phyloP scores from a whole-genome alignment of 1,284 basidiomycete species.

The Kalmanozyma brasiliensis region DNA sequence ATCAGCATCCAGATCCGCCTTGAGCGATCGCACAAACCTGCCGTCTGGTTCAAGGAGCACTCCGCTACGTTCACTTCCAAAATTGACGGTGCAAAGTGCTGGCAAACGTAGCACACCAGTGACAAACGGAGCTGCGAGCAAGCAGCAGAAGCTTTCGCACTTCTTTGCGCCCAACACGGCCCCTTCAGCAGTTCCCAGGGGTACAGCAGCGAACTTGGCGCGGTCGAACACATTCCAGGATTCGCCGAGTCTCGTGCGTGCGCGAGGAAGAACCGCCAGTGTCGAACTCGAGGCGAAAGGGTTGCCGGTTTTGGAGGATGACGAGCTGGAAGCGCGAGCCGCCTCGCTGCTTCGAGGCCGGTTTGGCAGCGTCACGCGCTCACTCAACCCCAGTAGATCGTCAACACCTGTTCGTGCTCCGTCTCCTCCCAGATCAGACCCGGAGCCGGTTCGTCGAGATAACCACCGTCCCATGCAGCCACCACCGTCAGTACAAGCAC shows the following conservation, averaged over 20 bases:
- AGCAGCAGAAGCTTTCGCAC: conserved; percentile 32
- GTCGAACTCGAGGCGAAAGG: conserved; percentile 1
- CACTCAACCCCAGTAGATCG: conserved; percentile 12
- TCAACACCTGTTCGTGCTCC: conserved; percentile 10
- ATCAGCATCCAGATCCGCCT: conserved; percentile 14
- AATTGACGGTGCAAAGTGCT: not conserved
- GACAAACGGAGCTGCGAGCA: conserved; percentile 3
- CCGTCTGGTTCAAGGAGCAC: conserved; percentile 7
- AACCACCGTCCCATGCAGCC: not conserved
- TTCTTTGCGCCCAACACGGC: conserved; percentile 38
- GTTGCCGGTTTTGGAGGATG: conserved; percentile 12
- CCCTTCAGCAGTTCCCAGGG: conserved; percentile 7
- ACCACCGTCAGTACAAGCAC: not conserved
- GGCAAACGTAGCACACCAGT: conserved; percentile 6
- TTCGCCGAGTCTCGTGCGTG: conserved; percentile 16
- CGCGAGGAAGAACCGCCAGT: not conserved
- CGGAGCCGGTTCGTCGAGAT: not conserved
- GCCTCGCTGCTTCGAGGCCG: conserved; percentile 26
- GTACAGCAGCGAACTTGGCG: not conserved
- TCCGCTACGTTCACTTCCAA: conserved; percentile 4
- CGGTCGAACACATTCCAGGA: conserved; percentile 1
- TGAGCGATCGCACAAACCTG: conserved; percentile 25
- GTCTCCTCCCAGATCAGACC: conserved; percentile 4
- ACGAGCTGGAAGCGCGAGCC: conserved; percentile 33
- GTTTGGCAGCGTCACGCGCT: conserved; percentile 40